These are phyloP conservation scores for Xylariaceae sp. DNA, from an alignment of 2,329 filamentous ascomycete species.

Conservation along the genomic window DNA sequence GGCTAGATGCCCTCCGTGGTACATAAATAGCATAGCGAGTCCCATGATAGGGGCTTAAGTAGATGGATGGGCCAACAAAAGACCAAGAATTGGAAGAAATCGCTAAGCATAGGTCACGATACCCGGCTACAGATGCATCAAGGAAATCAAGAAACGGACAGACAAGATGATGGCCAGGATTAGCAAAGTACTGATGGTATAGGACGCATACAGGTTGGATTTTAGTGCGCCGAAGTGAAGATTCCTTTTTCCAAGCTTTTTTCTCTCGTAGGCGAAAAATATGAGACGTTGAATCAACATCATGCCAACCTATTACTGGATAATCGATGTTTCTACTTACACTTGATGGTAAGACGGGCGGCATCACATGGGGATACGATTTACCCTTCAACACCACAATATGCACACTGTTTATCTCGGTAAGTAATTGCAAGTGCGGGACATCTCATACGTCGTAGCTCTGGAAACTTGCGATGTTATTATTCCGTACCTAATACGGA, in stretches of 20 bases:
- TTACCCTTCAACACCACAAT: no score
- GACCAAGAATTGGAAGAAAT: not conserved
- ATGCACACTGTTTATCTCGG: no score
- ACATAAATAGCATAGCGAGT: not conserved
- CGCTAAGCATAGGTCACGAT: conserved; percentile 9
- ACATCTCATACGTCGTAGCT: no score
- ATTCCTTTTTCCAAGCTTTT: not conserved
- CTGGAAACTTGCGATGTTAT: no score
- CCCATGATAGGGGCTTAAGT: not conserved
- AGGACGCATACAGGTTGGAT: conserved; percentile 1
- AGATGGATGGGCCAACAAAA: not conserved
- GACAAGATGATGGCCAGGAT: not conserved
- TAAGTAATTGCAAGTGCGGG: no score
- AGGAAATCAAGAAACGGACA: conserved; percentile 2
- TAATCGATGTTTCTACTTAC: no score
- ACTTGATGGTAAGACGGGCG: no score
- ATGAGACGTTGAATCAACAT: not conserved
- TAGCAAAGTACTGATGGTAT: conserved; percentile 3
- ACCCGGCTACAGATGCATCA: conserved; percentile 9
- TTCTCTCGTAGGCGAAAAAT: not conserved
- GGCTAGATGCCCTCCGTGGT: not conserved
- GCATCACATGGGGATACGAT: no score
- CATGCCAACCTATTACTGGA: not conserved
- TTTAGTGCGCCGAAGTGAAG: not conserved
- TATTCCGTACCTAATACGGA: no score